Conservation (phyloP, 768 basidiomycete species). For the Russula virescens region DNA sequence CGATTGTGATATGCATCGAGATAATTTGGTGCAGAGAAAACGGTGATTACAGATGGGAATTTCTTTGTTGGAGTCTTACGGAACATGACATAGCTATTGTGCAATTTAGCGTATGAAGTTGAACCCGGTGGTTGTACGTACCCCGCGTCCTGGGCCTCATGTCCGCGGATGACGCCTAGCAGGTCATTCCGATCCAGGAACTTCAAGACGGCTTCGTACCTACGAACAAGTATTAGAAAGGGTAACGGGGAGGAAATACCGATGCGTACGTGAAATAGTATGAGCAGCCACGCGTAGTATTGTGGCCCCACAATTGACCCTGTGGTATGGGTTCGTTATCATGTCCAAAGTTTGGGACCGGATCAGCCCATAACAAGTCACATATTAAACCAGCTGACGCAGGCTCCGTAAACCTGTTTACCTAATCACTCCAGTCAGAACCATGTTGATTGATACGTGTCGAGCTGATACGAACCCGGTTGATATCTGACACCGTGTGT, state of each 20-base stretch:
- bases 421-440: conserved; percentile 37
- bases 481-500: conserved; percentile 68
- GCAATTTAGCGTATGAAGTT: not conserved
- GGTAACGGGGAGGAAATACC: not conserved
- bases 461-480: conserved; percentile 41
- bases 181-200: conserved; percentile 91
- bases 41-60: conserved; percentile 95
- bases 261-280: conserved; percentile 81
- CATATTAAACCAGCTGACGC: conserved; percentile 88
- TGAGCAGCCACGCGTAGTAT: conserved; percentile 84
- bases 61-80: conserved; percentile 91
- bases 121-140: conserved; percentile 33
- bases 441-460: not conserved
- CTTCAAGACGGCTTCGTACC: conserved; percentile 84
- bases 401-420: conserved; percentile 92
- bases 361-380: conserved; percentile 96
- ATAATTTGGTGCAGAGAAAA: conserved; percentile 97
- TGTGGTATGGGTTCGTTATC: conserved; percentile 59
- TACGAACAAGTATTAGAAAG: conserved; percentile 25
- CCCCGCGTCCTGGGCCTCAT: conserved; percentile 97
- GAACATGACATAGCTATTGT: conserved; percentile 80
- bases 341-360: conserved; percentile 81
- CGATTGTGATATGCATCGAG: conserved; percentile 96
- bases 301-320: conserved; percentile 67
- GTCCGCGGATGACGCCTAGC: conserved; percentile 91